Base-by-base conservation (phyloP, 1,139 yeast genomes). In the Blastobotrys capitulatus region DNA sequence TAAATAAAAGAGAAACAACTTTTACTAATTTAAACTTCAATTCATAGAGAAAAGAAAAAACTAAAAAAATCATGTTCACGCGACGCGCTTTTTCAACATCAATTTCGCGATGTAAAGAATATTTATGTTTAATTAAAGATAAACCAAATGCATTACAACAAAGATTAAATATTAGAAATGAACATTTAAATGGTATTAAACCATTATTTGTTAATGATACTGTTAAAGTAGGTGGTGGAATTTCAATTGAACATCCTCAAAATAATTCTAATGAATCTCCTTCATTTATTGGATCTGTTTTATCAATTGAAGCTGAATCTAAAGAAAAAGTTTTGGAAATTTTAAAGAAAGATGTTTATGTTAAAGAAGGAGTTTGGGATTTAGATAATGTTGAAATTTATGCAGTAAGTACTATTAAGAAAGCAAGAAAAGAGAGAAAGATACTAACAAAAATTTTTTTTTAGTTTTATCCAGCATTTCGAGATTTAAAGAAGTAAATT, bases 321-420 rank as follows among this genome's bases (percentile, higher is more conserved):
- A 79, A 74, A 58, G 82, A 82, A 53, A 85, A 82, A 52, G 80
- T 83, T 16, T 58, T 82, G 46, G 86, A 81, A 39, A 69, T 83
- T 52, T 74, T 86, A 62, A 77, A 81, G 60, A 62, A 70, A 50
- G 95, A 86, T 63, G 66, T 80, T 35, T 86, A 82, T 66, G 78
- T 79, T 56, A 72, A 71, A 56, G 72, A 74, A 29, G 92, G 89
- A 0, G 77, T 86, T 52, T 86, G 95, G 95, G 94, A 86, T 63
- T 62, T 85, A 54, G 79, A 80, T 41, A 76, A 74, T 49, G 83
- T 79, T 22, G 62, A 80, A 56, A 78, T 85, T 46, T 73, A 78
- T 60, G 90, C 90, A 31, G 68, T 65, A 60, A 49, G 67, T 57
- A 5, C 15, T 9, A n/a, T 19, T 12, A 25, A 6, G 3, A 25